Evolutionary conservation across 345 rosid species (phyloP).

Genomic region (Pistacia integerrima): DNA sequence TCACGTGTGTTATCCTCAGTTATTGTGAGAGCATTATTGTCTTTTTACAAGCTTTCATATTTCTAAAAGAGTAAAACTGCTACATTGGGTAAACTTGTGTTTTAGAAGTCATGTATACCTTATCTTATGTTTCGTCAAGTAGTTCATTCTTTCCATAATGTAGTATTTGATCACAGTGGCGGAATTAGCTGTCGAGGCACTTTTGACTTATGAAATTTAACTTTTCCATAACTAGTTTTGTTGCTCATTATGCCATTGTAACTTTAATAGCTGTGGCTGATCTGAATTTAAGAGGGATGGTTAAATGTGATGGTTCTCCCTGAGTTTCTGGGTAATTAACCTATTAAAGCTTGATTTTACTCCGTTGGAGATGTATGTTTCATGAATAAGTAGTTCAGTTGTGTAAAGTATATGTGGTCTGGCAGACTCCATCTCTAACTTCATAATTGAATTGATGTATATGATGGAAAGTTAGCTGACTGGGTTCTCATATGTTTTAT

Average conservation of each 20-base stretch:
- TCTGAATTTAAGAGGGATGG: background rate
- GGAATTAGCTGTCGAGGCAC: background rate
- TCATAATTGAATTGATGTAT: background rate
- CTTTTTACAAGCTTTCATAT: background rate
- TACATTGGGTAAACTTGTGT: background rate
- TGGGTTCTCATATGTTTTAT: background rate
- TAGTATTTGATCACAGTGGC: background rate
- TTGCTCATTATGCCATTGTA: background rate
- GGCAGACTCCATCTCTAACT: background rate
- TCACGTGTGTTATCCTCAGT: slow-evolving; percentile 3
- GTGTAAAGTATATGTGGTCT: background rate
- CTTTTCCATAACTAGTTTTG: background rate
- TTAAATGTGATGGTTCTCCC: background rate
- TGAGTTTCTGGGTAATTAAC: background rate
- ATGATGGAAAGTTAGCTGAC: slow-evolving; percentile 1
- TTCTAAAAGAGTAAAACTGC: background rate
- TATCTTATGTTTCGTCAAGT: too few relatives aligned
- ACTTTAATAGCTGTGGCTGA: background rate
- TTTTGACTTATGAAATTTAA: background rate
- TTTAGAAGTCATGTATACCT: background rate
- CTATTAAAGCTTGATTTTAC: background rate
- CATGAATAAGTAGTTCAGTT: background rate
- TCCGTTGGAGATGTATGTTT: background rate
- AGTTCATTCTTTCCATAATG: background rate
- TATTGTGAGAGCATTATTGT: background rate